phyloP scores from a whole-genome alignment of 805 yeast genomes.

The Sugiyamaella chiloensis region DNA sequence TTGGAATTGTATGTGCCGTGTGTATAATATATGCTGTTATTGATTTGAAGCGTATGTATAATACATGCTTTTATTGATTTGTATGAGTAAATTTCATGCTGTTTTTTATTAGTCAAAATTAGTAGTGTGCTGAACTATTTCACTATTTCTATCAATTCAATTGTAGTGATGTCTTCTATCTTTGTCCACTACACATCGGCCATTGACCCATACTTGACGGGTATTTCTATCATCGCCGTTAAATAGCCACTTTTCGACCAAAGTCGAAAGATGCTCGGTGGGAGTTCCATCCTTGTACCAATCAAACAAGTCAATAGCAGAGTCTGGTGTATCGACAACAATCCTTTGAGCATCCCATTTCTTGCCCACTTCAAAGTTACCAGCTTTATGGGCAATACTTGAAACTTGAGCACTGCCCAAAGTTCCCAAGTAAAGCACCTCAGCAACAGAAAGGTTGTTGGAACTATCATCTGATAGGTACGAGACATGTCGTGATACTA shows the following conservation, averaged over 20 bases:
- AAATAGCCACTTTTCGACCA: slow-evolving; percentile 86
- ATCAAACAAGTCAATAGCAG: slow-evolving; percentile 70
- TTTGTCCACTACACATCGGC: slow-evolving; percentile 55
- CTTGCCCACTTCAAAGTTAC: slow-evolving; percentile 74
- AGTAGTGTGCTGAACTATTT: too few relatives aligned
- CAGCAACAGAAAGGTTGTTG: slow-evolving; percentile 58
- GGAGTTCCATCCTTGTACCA: slow-evolving; percentile 48
- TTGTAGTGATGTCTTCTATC: too few relatives aligned
- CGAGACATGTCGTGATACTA: slow-evolving; percentile 69
- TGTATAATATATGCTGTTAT: too few relatives aligned
- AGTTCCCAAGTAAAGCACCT: slow-evolving; percentile 79
- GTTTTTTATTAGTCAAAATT: too few relatives aligned
- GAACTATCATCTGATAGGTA: slow-evolving; percentile 48
- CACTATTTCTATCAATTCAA: too few relatives aligned
- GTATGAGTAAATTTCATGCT: too few relatives aligned
- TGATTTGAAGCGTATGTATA: too few relatives aligned
- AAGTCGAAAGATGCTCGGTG: slow-evolving; percentile 46
- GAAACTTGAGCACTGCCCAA: slow-evolving; percentile 84
- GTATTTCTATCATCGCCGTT: slow-evolving; percentile 93
- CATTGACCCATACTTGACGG: slow-evolving; percentile 76
- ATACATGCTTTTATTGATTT: too few relatives aligned
- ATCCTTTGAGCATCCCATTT: slow-evolving; percentile 80
- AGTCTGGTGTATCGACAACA: slow-evolving; percentile 50
- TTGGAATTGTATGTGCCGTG: too few relatives aligned
- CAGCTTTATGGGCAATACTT: slow-evolving; percentile 53